These are phyloP conservation scores for Deinandra increscens DNA, from an alignment of 129 eudicot species.

Conservation along the genomic window DNA sequence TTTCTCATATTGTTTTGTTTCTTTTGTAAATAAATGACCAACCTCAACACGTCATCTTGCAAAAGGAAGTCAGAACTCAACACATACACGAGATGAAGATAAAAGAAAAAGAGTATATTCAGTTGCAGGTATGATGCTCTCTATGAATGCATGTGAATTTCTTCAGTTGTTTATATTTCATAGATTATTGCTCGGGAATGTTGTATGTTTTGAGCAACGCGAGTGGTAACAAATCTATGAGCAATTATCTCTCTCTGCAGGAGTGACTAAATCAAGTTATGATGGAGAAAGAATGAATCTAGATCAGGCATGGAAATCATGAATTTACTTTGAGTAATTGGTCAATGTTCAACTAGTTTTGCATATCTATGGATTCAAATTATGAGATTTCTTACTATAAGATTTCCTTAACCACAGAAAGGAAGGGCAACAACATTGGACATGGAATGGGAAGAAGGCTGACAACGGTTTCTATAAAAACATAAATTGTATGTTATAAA, in stretches of 20 bases:
- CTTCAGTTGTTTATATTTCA: not conserved
- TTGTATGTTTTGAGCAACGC: conserved; percentile 12
- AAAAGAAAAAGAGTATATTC: conserved; percentile 89
- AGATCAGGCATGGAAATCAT: conserved; percentile 99
- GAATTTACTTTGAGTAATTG: conserved; percentile 86
- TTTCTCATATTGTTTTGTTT: conserved; percentile 9
- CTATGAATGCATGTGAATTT: not conserved
- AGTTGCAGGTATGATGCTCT: conserved; percentile 72
- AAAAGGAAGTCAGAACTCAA: conserved; percentile 95
- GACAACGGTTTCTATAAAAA: conserved; percentile 94
- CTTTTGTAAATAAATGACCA: not conserved
- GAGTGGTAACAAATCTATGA: too few relatives aligned
- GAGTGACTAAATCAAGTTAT: conserved; percentile 90
- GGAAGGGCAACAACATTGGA: conserved; percentile 99
- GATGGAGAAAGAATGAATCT: conserved; percentile 99
- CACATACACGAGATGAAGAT: conserved; percentile 98
- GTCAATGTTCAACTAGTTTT: conserved; percentile 12
- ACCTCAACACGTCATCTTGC: conserved; percentile 21
- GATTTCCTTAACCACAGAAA: conserved; percentile 52
- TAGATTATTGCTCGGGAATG: not conserved
- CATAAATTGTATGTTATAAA: conserved; percentile 65
- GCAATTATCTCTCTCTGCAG: conserved; percentile 38
- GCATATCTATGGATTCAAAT: not conserved
- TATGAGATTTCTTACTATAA: not conserved
- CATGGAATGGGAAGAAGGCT: conserved; percentile 95